Evolutionary conservation across 1,284 basidiomycete species (phyloP), one percentile per base, ranked within the genome.

Genomic region (Ganoderma leucocontextum): DNA sequence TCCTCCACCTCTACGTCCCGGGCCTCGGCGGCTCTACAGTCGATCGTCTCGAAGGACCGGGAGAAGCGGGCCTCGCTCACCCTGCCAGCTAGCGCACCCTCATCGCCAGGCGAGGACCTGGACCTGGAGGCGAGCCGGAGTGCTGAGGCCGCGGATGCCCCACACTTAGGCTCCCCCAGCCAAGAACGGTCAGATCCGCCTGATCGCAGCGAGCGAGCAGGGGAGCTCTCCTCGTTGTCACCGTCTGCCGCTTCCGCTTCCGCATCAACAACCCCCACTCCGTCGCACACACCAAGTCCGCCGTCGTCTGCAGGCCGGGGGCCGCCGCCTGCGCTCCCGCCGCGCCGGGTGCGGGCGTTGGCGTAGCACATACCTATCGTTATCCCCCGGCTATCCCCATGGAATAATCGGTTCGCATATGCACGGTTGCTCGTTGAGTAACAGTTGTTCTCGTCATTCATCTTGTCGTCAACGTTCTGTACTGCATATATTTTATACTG

Each of bases 1-100:
- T 15, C 25, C 2, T 25, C 60, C 15, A 13, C 22, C 19, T 69
- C 67, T 9, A 62, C 69, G 29, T 80, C 86, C 2, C 78, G 83
- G 9, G 87, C 88, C 8, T 86, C 86, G 35, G 84, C 86, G 29
- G 83, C 83, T 13, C 80, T 90, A 29, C 86, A 88, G 77, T 83
- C 81, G 52, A 89, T 91, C 64, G 87, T 78, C 35, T 81, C 81
- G 44, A 86, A 83, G 71, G 87, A 84, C 76, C 80, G 82, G 41
- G 75, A 67, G 67, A 76, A 75, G 65, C 77, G 81, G 15, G 57
- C 68, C 62, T 79, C 79, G 68, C 63, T 72, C 9, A 62, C 71
- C 29, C 68, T 74, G 35, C 71, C 68, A 9, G 65, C 69, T 47
- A 61, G 70, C 35, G 64, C 71, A 33, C 72, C 67, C 8, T 66